Base-by-base conservation (phyloP, 129 eudicot species). In the Kitagawia praeruptora region DNA sequence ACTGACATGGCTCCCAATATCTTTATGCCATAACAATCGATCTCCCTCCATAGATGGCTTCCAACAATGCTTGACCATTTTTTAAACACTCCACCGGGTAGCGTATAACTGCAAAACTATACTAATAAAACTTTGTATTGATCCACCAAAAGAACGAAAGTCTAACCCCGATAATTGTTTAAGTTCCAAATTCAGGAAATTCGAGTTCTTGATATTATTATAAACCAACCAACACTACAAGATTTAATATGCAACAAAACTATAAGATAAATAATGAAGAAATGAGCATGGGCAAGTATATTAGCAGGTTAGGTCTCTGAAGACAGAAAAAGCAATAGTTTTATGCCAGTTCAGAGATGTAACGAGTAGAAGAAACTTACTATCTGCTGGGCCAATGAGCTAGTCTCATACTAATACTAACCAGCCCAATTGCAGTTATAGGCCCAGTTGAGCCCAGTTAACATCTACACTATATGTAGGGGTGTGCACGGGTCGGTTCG, bases 1-100 rank as follows among this genome's bases (percentile, higher is more conserved):
- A 78, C 81, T 80, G 0, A 85, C 79, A 86, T 94, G 98, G 1
- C 80, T 74, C 54, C 96, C 98, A 61, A 94, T 78, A 84, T 88
- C 97, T 74, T 91, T 94, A 38, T 88, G 86, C 98, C 98, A 94
- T 87, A 88, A 72, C 83, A 91, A 79, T 81, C 98, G 96, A 53
- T 91, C 84, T 13, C 77, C 82, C 84, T 86, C 83, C 87, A 87
- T 77, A 84, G 63, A 67, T 67, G 63, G 27, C 25, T 54, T 54
- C 63, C 63, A 54, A 6, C 63, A 54, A 54, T 8, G 10, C 63
- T 54, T 54, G 2, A 54, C 27, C 63, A 54, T 54, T 54, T 21
- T 54, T 6, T 51, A 8, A 51, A 51, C 18, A 23, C 58, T 51
- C 58, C 37, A 34, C 37, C 37, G 4, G 58, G 58, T 51, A 18